Evolutionary conservation across 2,329 filamentous ascomycete species (phyloP).

Genomic region (Penicillium aurantiogriseum): DNA sequence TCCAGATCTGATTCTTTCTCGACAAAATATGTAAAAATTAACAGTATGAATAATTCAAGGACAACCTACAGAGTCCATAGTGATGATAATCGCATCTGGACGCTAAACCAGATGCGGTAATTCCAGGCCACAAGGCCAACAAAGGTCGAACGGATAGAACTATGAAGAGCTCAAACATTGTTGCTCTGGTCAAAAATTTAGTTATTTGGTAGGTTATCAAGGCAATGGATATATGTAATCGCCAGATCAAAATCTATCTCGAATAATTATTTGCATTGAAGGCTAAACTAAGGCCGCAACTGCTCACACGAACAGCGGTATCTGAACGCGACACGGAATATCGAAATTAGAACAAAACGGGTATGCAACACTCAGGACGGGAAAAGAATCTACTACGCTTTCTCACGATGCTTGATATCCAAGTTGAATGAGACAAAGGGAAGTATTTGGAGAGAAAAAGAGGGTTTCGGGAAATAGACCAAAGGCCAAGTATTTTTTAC

Average conservation of each 20-base stretch:
- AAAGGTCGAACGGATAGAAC: not conserved
- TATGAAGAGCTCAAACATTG: not conserved
- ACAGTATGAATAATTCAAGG: slow-evolving; percentile 2
- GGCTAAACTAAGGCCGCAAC: slow-evolving; percentile 24
- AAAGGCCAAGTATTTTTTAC: slow-evolving; percentile 22
- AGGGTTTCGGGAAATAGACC: slow-evolving; percentile 9
- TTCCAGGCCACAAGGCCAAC: slow-evolving; percentile 12
- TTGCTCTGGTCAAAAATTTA: not conserved
- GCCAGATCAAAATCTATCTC: not conserved
- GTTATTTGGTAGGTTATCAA: not conserved
- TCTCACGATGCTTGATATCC: not conserved
- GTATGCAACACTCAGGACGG: slow-evolving; percentile 18
- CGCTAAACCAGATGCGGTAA: slow-evolving; percentile 20
- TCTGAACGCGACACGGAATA: slow-evolving; percentile 26
- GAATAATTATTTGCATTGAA: slow-evolving; percentile 30
- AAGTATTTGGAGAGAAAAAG: slow-evolving; percentile 8
- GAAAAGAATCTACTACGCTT: slow-evolving; percentile 4
- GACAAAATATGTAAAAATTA: not conserved
- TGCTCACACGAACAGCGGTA: slow-evolving; percentile 25
- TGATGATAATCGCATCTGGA: slow-evolving; percentile 2
- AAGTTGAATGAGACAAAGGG: slow-evolving; percentile 6
- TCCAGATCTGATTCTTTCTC: not conserved
- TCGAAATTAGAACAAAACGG: slow-evolving; percentile 25
- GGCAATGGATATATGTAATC: not conserved
- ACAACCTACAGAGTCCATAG: slow-evolving; percentile 12